A percentile compares a stretch with the other conserved stretches of the same genome.
Conservation (phyloP, 202 grass and related monocot species). For the Setaria italica region DNA sequence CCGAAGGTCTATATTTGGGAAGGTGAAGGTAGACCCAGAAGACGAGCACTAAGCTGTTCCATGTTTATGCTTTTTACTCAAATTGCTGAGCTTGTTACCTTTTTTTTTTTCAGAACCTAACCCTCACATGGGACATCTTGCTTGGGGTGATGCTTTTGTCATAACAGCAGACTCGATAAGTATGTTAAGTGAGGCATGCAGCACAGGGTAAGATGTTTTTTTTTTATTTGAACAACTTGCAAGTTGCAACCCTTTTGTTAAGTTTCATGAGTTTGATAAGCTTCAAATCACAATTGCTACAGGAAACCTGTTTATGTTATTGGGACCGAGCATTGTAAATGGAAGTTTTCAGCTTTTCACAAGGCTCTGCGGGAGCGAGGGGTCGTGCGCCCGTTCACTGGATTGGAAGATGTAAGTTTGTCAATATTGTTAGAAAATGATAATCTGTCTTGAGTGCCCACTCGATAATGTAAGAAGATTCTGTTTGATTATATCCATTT, state of each 20-base stretch:
- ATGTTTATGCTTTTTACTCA: constrained; percentile 24
- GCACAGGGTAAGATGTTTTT: constrained; percentile 66
- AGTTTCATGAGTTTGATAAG: constrained; percentile 29
- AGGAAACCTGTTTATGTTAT: constrained; percentile 97
- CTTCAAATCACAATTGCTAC: constrained; percentile 42
- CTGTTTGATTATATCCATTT: constrained; percentile 16
- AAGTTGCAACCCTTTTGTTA: constrained; percentile 6
- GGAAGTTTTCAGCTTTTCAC: constrained; percentile 93
- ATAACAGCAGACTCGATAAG: constrained; percentile 86
- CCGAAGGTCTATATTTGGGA: constrained; percentile 89
- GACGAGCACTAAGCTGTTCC: constrained; percentile 23
- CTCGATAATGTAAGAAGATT: constrained; percentile 26
- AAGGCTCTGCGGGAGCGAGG: constrained; percentile 76
- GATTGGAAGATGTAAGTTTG: constrained; percentile 89
- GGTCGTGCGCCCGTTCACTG: constrained; percentile 76
- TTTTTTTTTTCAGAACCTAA: constrained; percentile 70
- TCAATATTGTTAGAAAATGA: constrained; percentile 28
- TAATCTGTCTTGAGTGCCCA: background rate
- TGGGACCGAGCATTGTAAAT: constrained; percentile 86
- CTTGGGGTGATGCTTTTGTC: constrained; percentile 96
- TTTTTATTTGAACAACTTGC: background rate
- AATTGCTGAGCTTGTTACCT: constrained; percentile 15
- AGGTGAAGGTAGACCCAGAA: constrained; percentile 71
- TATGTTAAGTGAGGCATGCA: constrained; percentile 96
- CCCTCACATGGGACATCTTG: constrained; percentile 90